phyloP scores from a whole-genome alignment of 228 moss, liverwort and hornwort genomes.

The Sphagnum fallax region DNA sequence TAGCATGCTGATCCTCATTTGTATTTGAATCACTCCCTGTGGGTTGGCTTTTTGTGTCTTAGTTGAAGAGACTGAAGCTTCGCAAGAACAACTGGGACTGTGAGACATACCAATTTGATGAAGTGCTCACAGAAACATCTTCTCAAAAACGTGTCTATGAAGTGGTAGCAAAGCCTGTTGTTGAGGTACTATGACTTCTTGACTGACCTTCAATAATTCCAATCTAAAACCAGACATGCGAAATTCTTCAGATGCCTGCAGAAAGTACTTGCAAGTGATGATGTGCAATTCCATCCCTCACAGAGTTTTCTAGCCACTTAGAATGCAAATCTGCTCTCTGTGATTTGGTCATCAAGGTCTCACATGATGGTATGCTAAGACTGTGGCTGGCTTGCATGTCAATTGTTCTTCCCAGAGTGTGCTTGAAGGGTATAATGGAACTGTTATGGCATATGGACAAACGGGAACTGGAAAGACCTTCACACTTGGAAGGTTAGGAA shows the following conservation, averaged over 20 bases:
- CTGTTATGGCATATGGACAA: constrained; percentile 64
- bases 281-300: too few relatives aligned
- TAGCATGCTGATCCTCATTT: not conserved
- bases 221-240: too few relatives aligned
- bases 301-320: too few relatives aligned
- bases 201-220: too few relatives aligned
- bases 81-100: constrained; percentile 64
- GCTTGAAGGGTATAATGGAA: constrained; percentile 59
- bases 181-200: constrained; percentile 20
- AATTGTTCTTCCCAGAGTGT: constrained; percentile 30
- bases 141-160: constrained; percentile 69
- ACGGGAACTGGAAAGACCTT: constrained; percentile 62
- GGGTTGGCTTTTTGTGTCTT: not conserved
- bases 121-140: constrained; percentile 60
- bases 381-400: too few relatives aligned
- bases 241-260: too few relatives aligned
- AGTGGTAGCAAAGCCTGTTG: constrained; percentile 60
- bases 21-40: not conserved
- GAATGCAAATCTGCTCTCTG: too few relatives aligned
- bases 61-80: constrained; percentile 55
- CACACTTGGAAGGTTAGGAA: constrained; percentile 49
- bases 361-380: too few relatives aligned
- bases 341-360: too few relatives aligned
- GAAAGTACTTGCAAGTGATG: too few relatives aligned
- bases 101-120: constrained; percentile 62